Base-by-base conservation (phyloP, 345 rosid species). In the Ceriops tagal region DNA sequence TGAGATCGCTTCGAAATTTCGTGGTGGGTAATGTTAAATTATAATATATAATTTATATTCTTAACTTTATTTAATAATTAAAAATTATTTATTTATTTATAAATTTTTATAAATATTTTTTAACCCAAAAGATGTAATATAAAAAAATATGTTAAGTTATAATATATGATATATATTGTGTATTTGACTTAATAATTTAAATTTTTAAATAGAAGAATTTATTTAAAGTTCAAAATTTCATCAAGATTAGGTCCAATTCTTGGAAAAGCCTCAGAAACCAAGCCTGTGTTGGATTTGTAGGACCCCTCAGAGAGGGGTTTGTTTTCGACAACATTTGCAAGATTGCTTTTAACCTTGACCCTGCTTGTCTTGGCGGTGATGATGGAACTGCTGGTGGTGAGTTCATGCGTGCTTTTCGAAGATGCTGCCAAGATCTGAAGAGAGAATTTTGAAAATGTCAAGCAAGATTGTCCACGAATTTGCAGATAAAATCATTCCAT, bases 1-100 rank as follows among this genome's bases (percentile, higher is more conserved):
- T 81, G 55, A 76, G 47, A 62, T 83, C 84, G 5, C 82, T 76
- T 10, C 46, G 79, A 6, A 76, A 68, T 53, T 83, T 83, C 53
- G 75, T 69, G 19, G 52, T 80, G 76, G 79, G 68, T 2, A 75
- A 62, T 43, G 80, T 79, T 0, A 65, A 72, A 18, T 28, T 3
- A 2, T 2, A 28, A 28, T 28, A 28, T 28, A 28, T 28, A 2
- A 28, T 2, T 28, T 28, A 28, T 28, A 28, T 28, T 28, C 3
- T 28, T 2, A 28, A 28, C 3, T 28, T 28, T 28, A 28, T 3
- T 28, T 2, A 28, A 28, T 28, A 28, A 28, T 28, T 28, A 28
- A 28, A 28, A 28, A 1, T 0, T 1, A 1, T 28, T 28, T 28
- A 3, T 28, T 28, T 28, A 2, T 2, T 28, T 28, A 28, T 28